Evolutionary conservation across 257 asterid species (phyloP).

Genomic region (Gentiana macrophylla): DNA sequence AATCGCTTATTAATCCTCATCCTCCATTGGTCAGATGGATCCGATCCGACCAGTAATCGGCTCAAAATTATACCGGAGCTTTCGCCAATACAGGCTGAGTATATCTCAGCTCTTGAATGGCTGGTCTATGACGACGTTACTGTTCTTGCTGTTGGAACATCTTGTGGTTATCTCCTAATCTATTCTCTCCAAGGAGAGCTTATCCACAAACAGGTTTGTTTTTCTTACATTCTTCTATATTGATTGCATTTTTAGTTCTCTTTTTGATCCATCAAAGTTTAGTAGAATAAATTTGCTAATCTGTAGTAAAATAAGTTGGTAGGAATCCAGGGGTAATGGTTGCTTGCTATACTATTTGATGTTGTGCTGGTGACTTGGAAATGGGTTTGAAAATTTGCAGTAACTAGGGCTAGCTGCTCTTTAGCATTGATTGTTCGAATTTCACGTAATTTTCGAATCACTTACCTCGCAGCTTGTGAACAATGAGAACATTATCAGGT

Average conservation of each 20-base stretch:
- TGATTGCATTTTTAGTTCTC: too few relatives aligned
- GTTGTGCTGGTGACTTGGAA: background rate
- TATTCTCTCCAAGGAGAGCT: conserved; percentile 66
- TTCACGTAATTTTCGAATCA: background rate
- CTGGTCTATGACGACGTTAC: conserved; percentile 59
- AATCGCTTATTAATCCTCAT: conserved; percentile 52
- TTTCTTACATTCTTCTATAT: too few relatives aligned
- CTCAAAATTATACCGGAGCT: conserved; percentile 68
- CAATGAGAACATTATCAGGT: conserved; percentile 59
- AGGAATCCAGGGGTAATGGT: background rate
- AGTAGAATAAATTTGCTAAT: background rate
- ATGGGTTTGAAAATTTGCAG: background rate
- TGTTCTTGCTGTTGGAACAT: conserved; percentile 77
- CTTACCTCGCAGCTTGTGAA: conserved; percentile 52
- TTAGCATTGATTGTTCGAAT: background rate
- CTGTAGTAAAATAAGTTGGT: too few relatives aligned
- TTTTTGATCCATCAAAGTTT: too few relatives aligned
- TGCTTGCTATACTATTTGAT: background rate
- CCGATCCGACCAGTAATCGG: conserved; percentile 30
- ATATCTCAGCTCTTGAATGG: conserved; percentile 77
- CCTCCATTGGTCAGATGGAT: conserved; percentile 46
- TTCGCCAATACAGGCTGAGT: conserved; percentile 75
- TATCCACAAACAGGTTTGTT: conserved; percentile 70
- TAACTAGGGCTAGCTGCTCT: background rate
- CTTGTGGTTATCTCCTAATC: conserved; percentile 66